Evolutionary conservation across 1,284 basidiomycete genomes (phyloP), one percentile per base, ranked within the genome.

Genomic region (Mrakiaceae sp.): DNA sequence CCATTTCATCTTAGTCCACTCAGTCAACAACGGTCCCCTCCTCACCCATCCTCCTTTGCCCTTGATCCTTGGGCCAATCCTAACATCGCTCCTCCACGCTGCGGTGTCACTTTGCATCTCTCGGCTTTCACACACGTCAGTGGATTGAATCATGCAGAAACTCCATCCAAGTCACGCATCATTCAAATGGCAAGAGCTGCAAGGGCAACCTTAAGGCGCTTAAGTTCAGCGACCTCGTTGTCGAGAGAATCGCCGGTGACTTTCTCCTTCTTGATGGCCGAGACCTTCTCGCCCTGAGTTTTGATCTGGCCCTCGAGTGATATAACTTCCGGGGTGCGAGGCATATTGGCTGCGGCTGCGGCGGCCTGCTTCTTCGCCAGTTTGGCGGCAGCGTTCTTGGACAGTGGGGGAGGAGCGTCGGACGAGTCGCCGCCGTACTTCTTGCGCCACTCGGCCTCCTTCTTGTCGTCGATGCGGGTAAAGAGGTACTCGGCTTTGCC

Each of bases 381-480:
- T 64, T 71, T 72, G 3, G 70, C 70, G 7, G 70, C 58, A 62
- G 72, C 63, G 9, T 67, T 67, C 49, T 68, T 71, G 10, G 70
- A 68, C 55, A 68, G 4, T 27, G 60, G 54, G 11, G 71, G 71
- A 5, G 74, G 71, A 1, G 6, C 73, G 42, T 64, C 6, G 55
- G 63, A 75, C 71, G 72, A 77, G 74, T 70, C 80, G 11, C 90
- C 91, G 16, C 87, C 88, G 70, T 94, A 98, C 76, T 86, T 85
- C 58, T 78, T 78, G 68, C 87, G 82, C 87, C 88, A 98, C 9
- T 83, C 81, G 49, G 90, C 86, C 52, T 87, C 88, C 85, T 89
- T 88, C 76, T 85, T 87, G 70, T 92, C 89, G 65, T 97, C 91
- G 70, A 98, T 97, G 73, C 84, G 86, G 79, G 89, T 91, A 81